Evolutionary conservation across 441 rosid species (phyloP).

Genomic region (Mallotus repandus): DNA sequence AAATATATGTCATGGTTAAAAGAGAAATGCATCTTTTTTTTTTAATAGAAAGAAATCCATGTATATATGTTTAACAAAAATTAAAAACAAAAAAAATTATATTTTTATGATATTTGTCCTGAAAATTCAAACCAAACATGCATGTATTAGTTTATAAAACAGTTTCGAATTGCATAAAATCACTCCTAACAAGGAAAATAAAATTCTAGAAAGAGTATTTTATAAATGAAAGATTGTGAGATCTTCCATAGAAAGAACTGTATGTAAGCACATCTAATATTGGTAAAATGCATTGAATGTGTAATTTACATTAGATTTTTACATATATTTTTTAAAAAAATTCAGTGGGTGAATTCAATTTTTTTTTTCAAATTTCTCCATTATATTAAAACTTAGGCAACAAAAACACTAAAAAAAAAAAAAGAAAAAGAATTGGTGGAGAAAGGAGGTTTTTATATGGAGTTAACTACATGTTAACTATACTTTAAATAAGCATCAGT

Average conservation of each 20-base stretch:
- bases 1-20: background rate
- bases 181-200: conserved; percentile 19
- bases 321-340: conserved; percentile 3
- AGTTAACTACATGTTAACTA: background rate
- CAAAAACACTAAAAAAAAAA: background rate
- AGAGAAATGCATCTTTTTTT: background rate
- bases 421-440: background rate
- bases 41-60: background rate
- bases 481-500: background rate
- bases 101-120: background rate
- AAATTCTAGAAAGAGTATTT: background rate
- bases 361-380: background rate
- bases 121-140: too few species aligned
- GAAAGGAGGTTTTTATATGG: background rate
- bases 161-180: background rate
- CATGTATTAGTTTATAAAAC: background rate
- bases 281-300: conserved; percentile 32
- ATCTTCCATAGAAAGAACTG: conserved; percentile 23
- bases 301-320: conserved; percentile 25
- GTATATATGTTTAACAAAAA: background rate
- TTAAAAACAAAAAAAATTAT: background rate
- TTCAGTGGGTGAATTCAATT: conserved; percentile 7
- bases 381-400: background rate
- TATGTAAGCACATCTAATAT: conserved; percentile 16
- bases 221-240: conserved; percentile 18